Evolutionary conservation across 495 filamentous ascomycete species (phyloP), one percentile per base, ranked within the genome.

Genomic region (Chaetomidium leptoderma): DNA sequence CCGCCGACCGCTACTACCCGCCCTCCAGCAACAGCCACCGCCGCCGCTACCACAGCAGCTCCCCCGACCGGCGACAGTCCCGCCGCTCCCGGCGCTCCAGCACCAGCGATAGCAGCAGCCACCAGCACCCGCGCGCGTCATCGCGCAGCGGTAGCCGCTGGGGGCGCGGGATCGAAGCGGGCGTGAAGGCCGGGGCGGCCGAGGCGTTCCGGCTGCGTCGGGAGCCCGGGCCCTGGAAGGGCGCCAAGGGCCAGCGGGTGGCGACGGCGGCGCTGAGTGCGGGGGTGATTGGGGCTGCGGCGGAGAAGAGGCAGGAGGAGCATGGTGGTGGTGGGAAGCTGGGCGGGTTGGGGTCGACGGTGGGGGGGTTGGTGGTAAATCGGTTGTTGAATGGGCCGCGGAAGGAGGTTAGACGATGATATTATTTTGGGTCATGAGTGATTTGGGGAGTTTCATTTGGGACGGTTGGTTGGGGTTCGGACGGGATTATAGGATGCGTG

Each of bases 211-310:
- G 74, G 17, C 63, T 76, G 26, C 71, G 75, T 48, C 72, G 74
- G 44, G 69, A 76, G 23, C 74, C 75, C 1, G 75, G 75, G 0
- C 58, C 61, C 3, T 77, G 75, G 75, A 66, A 52, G 26, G 68
- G 72, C 0, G 64, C 66, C 14, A 77, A 77, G 48, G 70, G 67
- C 9, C 59, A 57, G 14, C 67, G 73, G 35, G 50, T 77, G 3
- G 72, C 70, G 11, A 77, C 75, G n/a, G 75, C 73, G n/a, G 75
- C 75, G 5, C n/a, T 76, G 3, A 72, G 72, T 16, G 74, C 75
- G 8, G 75, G 66, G 1, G 69, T 68, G 1, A 70, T 76, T 14
- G 69, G 74, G 5, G 72, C 66, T 0, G 72, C 71, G 26, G 63
- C 60, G 19, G 68, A 69, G 36, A 43, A 61, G 24, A 19, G 56